These are phyloP conservation scores for Rosa rugosa DNA, from an alignment of 306 rosid genomes.

Conservation along the genomic window DNA sequence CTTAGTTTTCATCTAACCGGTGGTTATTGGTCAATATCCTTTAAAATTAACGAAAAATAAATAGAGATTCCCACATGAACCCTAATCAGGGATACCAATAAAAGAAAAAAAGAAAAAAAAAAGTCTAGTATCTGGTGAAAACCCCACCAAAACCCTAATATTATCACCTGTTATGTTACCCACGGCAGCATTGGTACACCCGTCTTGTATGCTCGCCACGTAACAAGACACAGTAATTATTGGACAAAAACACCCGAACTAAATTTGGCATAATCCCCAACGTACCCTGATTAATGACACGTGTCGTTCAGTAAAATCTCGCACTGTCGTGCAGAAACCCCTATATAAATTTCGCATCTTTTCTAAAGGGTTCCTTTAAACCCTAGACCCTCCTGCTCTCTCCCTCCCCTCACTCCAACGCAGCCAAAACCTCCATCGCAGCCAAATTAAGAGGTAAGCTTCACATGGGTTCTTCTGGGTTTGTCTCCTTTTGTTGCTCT, in stretches of 20 bases:
- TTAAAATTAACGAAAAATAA: too few relatives aligned
- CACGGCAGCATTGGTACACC: background rate
- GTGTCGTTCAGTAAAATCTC: background rate
- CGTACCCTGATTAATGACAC: background rate
- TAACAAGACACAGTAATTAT: too few relatives aligned
- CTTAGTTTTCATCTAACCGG: too few relatives aligned
- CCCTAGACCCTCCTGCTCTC: slow-evolving; percentile 35
- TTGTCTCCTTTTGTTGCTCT: background rate
- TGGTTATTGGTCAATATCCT: too few relatives aligned
- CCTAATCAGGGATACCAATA: background rate
- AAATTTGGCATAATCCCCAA: background rate
- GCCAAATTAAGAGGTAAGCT: slow-evolving; percentile 11
- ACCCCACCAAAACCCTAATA: slow-evolving; percentile 21
- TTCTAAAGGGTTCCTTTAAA: slow-evolving; percentile 10
- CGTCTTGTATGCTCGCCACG: background rate
- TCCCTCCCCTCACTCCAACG: background rate
- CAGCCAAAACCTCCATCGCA: slow-evolving; percentile 5
- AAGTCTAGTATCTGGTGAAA: background rate
- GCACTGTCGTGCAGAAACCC: background rate
- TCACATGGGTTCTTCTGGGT: background rate
- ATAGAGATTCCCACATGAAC: background rate
- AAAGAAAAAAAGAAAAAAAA: background rate
- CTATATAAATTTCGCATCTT: slow-evolving; percentile 16
- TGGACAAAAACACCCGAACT: background rate
- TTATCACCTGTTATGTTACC: background rate